These are phyloP conservation scores for Pyrus pyrifolia DNA, from an alignment of 306 rosid species.

Conservation along the genomic window DNA sequence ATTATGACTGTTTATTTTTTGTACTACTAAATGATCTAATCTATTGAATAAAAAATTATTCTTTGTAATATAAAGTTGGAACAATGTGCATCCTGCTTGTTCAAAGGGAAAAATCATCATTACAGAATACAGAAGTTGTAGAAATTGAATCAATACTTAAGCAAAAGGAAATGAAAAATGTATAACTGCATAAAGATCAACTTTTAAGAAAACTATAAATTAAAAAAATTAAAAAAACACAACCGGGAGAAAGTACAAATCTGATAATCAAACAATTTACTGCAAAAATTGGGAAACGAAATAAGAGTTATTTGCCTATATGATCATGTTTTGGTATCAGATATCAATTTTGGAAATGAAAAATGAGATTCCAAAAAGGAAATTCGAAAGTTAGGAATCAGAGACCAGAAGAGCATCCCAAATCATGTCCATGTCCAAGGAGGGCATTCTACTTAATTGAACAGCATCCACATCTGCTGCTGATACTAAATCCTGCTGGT, in stretches of 20 bases:
- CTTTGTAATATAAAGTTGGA: neutral
- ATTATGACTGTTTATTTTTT: too few relatives aligned
- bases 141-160: neutral
- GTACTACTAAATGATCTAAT: too few relatives aligned
- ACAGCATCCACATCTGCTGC: constrained; percentile 54
- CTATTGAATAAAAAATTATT: too few relatives aligned
- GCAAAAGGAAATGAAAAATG: neutral
- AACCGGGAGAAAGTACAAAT: neutral
- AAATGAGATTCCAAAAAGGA: neutral
- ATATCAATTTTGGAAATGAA: neutral
- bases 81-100: neutral
- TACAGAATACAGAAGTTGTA: neutral
- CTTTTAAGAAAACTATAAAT: neutral
- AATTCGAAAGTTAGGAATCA: constrained; percentile 31
- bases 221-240: neutral
- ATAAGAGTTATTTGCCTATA: neutral
- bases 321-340: neutral
- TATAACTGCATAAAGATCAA: neutral
- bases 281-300: neutral
- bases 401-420: constrained; percentile 87
- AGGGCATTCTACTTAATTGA: constrained; percentile 91
- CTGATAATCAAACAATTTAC: neutral
- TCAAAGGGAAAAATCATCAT: constrained; percentile 3
- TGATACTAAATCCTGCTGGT: constrained; percentile 26
- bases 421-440: constrained; percentile 86